Base-by-base conservation (phyloP, 108 stramenopile species). In the Skeletonema tropicum region DNA sequence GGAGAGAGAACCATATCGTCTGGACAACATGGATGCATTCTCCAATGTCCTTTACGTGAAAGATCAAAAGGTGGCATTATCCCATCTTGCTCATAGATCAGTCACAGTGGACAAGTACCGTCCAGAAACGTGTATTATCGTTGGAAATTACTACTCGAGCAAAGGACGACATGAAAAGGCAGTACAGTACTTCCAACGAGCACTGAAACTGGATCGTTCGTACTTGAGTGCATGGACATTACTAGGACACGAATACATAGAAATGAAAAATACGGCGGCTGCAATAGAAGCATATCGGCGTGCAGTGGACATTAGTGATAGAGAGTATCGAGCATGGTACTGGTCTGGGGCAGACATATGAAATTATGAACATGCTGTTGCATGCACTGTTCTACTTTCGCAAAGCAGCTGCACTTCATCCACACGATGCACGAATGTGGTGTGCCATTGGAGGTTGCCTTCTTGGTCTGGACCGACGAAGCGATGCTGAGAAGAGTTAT, bases 341-440 rank as follows among this genome's bases (percentile, higher is more conserved):
- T n/a, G 99, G 99, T n/a, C 87, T 99, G 33, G 99, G 98, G 1
- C 99, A 99, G 80, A 92, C 96, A 6, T 98, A 99, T 74, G 99
- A 99, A 86, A 90, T 98, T 32, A 84, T 98, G 70, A 95, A 96
- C 74, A 97, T 97, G 96, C 82, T 87, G 57, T 83, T 97, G 63
- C 98, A 97, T 75, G 96, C 98, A 17, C 69, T 97, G 26, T 94
- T 96, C 85, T 98, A 99, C 83, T 99, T 97, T 77, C 85, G 92
- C 49, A 93, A 97, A 75, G 99, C 97, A 5, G 95, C 95, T 8
- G 85, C 91, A 29, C 70, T 99, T 6, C 93, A 97, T 45, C 98
- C 99, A 2, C 92, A 92, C 73, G 99, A 99, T 92, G 94, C 97
- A 7, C 89, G 99, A 26, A 99, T 99, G 98, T 99, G 99, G 99